Conservation (phyloP, 2,329 filamentous ascomycete species). For the Phyllosticta ampelicida region DNA sequence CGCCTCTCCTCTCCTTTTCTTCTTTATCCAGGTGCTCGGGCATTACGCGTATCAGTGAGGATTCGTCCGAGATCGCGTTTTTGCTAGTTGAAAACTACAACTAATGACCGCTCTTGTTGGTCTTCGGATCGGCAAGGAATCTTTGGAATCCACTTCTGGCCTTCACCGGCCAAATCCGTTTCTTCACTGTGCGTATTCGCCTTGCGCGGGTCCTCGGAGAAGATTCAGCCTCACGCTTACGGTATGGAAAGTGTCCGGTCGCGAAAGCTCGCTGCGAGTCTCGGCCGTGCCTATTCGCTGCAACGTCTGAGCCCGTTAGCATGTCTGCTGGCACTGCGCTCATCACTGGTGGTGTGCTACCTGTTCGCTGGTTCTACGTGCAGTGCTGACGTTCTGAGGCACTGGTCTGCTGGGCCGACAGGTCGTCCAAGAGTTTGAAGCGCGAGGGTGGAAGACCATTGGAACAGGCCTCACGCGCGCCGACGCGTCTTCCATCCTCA, state of each 20-base stretch:
- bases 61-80: conserved; percentile 79
- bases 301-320: conserved; percentile 17
- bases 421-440: conserved; percentile 59
- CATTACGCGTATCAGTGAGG: conserved; percentile 77
- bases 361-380: not conserved
- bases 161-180: conserved; percentile 13
- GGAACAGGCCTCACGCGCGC: conserved; percentile 56
- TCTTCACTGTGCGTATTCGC: conserved; percentile 44
- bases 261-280: not conserved
- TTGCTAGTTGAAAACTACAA: conserved; percentile 86
- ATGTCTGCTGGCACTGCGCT: conserved; percentile 45
- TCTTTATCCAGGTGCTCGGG: conserved; percentile 57
- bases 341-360: conserved; percentile 56
- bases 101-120: conserved; percentile 65
- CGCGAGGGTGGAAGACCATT: conserved; percentile 45
- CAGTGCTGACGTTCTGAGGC: conserved; percentile 27
- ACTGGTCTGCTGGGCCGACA: conserved; percentile 75
- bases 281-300: too few relatives aligned
- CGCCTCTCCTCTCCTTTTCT: conserved; percentile 17
- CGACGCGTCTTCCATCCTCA: conserved; percentile 52
- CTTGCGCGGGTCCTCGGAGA: conserved; percentile 39
- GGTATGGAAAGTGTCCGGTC: not conserved
- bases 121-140: conserved; percentile 64
- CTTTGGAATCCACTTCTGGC: conserved; percentile 49
- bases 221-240: conserved; percentile 25